Evolutionary conservation across 2,329 filamentous ascomycete species (phyloP), one percentile per base, ranked within the genome.

Genomic region (Balansia obtecta): DNA sequence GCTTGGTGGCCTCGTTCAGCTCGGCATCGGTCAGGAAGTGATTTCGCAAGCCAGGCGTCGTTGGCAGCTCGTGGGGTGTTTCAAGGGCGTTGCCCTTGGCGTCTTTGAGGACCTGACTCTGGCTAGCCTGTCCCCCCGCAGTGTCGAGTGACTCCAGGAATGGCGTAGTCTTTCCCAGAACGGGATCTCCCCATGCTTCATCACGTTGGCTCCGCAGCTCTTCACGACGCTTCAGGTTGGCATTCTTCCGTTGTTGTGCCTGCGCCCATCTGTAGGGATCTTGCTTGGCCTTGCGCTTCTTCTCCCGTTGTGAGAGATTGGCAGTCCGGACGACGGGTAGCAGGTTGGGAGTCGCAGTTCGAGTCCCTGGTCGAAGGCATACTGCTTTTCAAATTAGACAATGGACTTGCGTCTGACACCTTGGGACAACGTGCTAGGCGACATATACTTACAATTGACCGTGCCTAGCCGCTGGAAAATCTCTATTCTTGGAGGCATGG

Each of bases 261-360:
- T 94, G 88, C 3, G 85, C 85, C 68, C 85, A 79, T 53, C 83
- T 76, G 64, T 94, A 96, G 0, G 89, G 89, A 60, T 97, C 88
- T 62, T 80, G 79, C 63, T 85, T 82, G 53, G 77, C 78, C 55
- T 78, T 75, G 53, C 79, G 76, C 64, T 82, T 82, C 68, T 79
- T 79, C 57, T 86, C 78, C 57, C 80, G 74, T 48, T 70, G 69
- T 39, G 80, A 79, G 20, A 83, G 64, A 57, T 79, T 80, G 46
- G 85, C 83, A 54, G 79, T 79, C 57, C 87, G 80, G 58, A 78
- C 69, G 63, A 83, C 63, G 59, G 80, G 74, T 60, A 84, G 69
- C 60, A 73, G 72, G 59, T 70, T 73, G 54, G 73, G 73, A 54
- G 68, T 66, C 34, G 69, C 59, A 40, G 71, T 65, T 55, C 68